These are phyloP conservation scores for Calcarisporium arbuscula DNA, from an alignment of 2,329 filamentous ascomycete genomes.

Conservation along the genomic window DNA sequence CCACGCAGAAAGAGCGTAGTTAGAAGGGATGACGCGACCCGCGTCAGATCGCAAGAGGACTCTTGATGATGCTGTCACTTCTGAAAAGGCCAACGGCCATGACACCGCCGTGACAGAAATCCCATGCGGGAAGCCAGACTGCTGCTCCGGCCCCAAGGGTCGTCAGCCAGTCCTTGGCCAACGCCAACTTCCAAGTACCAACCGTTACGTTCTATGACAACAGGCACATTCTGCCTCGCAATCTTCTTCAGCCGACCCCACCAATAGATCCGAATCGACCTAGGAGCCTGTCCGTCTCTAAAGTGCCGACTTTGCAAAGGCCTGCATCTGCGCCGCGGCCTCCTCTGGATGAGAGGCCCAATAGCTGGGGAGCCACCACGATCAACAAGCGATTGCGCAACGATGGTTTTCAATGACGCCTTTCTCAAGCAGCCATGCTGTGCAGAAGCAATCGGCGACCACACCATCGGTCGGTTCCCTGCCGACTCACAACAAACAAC, in stretches of 20 bases:
- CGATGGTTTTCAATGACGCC: slow-evolving; percentile 86
- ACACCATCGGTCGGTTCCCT: slow-evolving; percentile 59
- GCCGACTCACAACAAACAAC: no score
- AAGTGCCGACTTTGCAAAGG: slow-evolving; percentile 11
- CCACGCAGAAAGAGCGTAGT: slow-evolving; percentile 56
- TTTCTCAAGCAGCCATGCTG: slow-evolving; percentile 75
- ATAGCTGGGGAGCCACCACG: slow-evolving; percentile 83
- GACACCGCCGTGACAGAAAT: no score
- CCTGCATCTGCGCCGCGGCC: slow-evolving; percentile 19
- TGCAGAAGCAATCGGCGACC: slow-evolving; percentile 70
- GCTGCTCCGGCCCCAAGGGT: slow-evolving; percentile 32
- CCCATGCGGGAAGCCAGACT: slow-evolving; percentile 13
- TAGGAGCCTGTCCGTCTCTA: slow-evolving; percentile 25
- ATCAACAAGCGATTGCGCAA: slow-evolving; percentile 85
- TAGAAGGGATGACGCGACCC: slow-evolving; percentile 41
- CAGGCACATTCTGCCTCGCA: slow-evolving; percentile 82
- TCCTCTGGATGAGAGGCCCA: slow-evolving; percentile 49
- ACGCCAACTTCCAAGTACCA: slow-evolving; percentile 60
- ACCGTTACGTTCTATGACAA: slow-evolving; percentile 95
- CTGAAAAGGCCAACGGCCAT: slow-evolving; percentile 9
- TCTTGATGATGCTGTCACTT: slow-evolving; percentile 19
- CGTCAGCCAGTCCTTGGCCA: slow-evolving; percentile 70
- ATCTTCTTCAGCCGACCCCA: slow-evolving; percentile 62
- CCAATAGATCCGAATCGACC: slow-evolving; percentile 25
- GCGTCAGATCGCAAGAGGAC: slow-evolving; percentile 29